Percentiles rank a stretch among this genome's conserved stretches.
phyloP scores from a whole-genome alignment of 1,139 yeast species.

The Saccharomycopsis crataegensis region DNA sequence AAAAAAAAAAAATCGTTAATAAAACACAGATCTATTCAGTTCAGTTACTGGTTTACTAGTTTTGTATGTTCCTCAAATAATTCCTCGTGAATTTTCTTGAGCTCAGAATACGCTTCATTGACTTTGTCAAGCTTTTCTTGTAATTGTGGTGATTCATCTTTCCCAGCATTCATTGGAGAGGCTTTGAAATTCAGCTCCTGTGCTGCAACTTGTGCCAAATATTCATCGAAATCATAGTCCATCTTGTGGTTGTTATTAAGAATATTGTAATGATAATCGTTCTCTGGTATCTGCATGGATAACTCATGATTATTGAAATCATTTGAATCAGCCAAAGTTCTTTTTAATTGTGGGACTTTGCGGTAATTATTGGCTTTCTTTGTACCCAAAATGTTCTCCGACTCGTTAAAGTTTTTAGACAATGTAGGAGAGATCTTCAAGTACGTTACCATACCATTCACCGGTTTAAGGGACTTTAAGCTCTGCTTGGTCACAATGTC shows the following conservation, averaged over 20 bases:
- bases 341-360: constrained; percentile 48
- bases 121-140: constrained; percentile 40
- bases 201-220: constrained; percentile 40
- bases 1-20: no score
- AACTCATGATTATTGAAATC: constrained; percentile 44
- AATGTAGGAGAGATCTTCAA: constrained; percentile 2
- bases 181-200: constrained; percentile 46
- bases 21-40: no score
- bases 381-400: constrained; percentile 1
- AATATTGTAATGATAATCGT: constrained; percentile 1
- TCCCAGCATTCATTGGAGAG: constrained; percentile 6
- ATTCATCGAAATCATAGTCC: constrained; percentile 31
- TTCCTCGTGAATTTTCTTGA: constrained; percentile 55
- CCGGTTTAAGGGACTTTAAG: constrained; percentile 53
- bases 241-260: constrained; percentile 6
- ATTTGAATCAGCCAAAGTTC: constrained; percentile 40
- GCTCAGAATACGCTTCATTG: constrained; percentile 49
- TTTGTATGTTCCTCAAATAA: constrained; percentile 47
- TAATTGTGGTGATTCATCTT: constrained; percentile 22
- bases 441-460: constrained; percentile 23
- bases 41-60: constrained; percentile 25
- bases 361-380: constrained; percentile 19
- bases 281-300: constrained; percentile 34
- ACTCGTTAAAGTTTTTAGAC: background rate
- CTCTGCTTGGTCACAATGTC: constrained; percentile 78